Evolutionary conservation across 2,329 filamentous ascomycete species (phyloP).

Genomic region (Aspergillus ochraceus): DNA sequence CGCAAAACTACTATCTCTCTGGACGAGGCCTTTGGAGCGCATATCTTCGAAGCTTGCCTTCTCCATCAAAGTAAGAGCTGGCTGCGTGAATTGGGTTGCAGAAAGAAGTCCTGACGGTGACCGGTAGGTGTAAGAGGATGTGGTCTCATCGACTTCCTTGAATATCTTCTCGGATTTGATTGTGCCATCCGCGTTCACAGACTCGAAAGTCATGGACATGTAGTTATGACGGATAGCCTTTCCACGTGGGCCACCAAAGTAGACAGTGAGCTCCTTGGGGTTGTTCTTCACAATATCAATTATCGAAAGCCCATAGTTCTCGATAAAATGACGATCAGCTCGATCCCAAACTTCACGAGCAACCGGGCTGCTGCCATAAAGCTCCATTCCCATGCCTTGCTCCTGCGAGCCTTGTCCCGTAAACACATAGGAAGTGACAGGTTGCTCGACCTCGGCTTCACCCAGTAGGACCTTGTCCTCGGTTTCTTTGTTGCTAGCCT

Average conservation of each 20-base stretch:
- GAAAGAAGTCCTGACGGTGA: slow-evolving; percentile 93
- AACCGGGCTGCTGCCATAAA: slow-evolving; percentile 89
- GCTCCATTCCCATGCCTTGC: slow-evolving; percentile 99
- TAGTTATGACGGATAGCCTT: slow-evolving; percentile 99
- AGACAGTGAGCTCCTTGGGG: slow-evolving; percentile 95
- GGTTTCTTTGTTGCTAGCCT: slow-evolving; percentile 90
- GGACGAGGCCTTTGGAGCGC: slow-evolving; percentile 93
- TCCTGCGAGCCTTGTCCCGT: slow-evolving; percentile 98
- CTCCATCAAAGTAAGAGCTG: slow-evolving; percentile 96
- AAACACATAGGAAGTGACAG: slow-evolving; percentile 94
- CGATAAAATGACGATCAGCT: slow-evolving; percentile 95
- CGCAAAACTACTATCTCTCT: slow-evolving; percentile 94
- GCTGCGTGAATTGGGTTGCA: slow-evolving; percentile 97
- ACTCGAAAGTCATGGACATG: slow-evolving; percentile 99
- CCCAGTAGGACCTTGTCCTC: slow-evolving; percentile 95
- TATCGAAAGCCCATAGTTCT: slow-evolving; percentile 98
- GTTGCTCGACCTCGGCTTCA: slow-evolving; percentile 97
- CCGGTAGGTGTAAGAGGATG: slow-evolving; percentile 93
- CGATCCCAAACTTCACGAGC: slow-evolving; percentile 98
- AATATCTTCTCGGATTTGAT: slow-evolving; percentile 99
- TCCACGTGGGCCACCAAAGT: slow-evolving; percentile 94
- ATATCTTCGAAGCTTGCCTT: slow-evolving; percentile 99
- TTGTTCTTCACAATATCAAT: slow-evolving; percentile 99
- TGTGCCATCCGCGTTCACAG: slow-evolving; percentile 84
- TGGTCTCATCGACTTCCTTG: slow-evolving; percentile 92